phyloP scores from a whole-genome alignment of 78 protist species.

The Dictyostelium capitatum region DNA sequence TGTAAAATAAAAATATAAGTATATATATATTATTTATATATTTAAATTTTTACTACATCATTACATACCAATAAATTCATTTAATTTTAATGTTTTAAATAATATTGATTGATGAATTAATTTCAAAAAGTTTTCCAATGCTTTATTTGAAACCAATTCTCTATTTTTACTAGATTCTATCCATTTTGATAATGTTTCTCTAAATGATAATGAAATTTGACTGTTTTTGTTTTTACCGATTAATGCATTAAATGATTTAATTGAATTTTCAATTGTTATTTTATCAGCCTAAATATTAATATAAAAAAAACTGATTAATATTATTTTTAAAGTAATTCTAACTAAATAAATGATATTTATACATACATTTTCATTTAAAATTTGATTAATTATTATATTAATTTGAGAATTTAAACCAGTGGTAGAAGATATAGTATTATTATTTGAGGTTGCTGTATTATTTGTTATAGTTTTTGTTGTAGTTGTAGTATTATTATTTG shows the following conservation, averaged over 20 bases:
- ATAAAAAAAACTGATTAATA: too few species aligned
- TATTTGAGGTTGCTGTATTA: too few species aligned
- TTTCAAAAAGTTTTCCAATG: conserved; percentile 1
- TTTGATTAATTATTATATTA: background rate
- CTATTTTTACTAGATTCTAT: background rate
- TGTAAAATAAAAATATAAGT: background rate
- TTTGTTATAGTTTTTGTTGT: background rate
- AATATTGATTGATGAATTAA: background rate
- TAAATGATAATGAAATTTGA: conserved; percentile 6
- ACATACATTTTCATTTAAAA: background rate
- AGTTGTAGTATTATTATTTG: background rate
- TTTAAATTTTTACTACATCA: background rate
- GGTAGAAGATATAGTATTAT: background rate
- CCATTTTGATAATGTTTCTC: conserved; percentile 25
- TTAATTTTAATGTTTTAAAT: conserved; percentile 1
- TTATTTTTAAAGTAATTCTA: too few species aligned
- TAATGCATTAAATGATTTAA: conserved; percentile 21
- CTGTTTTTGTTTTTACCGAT: background rate
- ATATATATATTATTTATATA: background rate
- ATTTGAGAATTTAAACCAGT: background rate
- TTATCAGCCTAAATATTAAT: conserved; percentile 9
- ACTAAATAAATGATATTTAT: too few species aligned
- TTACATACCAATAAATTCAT: conserved; percentile 29
- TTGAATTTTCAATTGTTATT: conserved; percentile 16
- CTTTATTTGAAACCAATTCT: background rate